Conservation (phyloP, 257 asterid species). For the Verbascum thapsus region DNA sequence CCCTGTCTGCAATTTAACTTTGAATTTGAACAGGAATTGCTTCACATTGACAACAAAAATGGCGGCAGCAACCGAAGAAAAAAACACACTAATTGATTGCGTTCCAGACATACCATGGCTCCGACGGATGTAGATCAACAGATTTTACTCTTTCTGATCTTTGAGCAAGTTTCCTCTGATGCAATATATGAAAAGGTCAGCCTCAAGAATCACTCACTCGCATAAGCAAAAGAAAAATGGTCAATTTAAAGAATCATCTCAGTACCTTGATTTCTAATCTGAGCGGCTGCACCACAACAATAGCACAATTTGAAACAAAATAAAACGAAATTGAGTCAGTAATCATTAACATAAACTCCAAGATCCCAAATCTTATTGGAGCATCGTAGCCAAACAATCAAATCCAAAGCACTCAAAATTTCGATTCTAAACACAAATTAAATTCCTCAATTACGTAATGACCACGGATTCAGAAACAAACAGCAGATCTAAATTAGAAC, state of each 20-base stretch:
- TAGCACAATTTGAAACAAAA: slow-evolving; percentile 24
- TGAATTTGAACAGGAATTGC: slow-evolving; percentile 4
- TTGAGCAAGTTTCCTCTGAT: slow-evolving; percentile 65
- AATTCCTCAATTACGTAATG: slow-evolving; percentile 17
- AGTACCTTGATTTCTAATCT: slow-evolving; percentile 60
- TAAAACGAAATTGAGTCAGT: slow-evolving; percentile 31
- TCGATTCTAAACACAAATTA: slow-evolving; percentile 20
- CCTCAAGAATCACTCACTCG: slow-evolving; percentile 30
- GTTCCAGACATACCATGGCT: slow-evolving; percentile 57
- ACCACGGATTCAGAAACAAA: slow-evolving; percentile 8
- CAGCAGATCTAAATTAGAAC: slow-evolving; percentile 39
- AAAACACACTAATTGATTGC: background rate
- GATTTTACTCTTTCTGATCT: slow-evolving; percentile 74
- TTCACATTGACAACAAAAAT: slow-evolving; percentile 12
- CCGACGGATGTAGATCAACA: slow-evolving; percentile 71
- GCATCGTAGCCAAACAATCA: slow-evolving; percentile 30
- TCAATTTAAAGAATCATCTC: slow-evolving; percentile 18
- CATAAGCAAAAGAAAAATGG: slow-evolving; percentile 18
- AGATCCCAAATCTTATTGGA: slow-evolving; percentile 37
- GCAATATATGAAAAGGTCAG: slow-evolving; percentile 32
- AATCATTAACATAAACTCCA: slow-evolving; percentile 32
- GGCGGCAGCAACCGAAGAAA: background rate
- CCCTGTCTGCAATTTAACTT: slow-evolving; percentile 1
- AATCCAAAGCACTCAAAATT: slow-evolving; percentile 29
- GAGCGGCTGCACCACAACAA: slow-evolving; percentile 51